Evolutionary conservation across 73 alveolate species (phyloP), one percentile per base, ranked within the genome.

Genomic region (Paraurostyla sp.): DNA sequence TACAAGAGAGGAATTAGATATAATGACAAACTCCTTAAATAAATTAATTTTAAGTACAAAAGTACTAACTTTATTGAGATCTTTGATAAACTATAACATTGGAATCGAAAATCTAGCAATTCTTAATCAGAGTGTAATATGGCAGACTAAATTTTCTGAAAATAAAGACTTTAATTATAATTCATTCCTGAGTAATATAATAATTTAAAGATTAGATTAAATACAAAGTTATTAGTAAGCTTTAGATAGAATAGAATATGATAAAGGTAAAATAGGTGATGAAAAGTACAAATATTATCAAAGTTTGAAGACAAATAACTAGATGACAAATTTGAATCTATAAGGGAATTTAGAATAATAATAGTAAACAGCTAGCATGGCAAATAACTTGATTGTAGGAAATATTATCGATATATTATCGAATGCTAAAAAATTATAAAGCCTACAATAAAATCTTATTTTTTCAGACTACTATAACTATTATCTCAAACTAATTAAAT

Each of bases 401-500:
- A 73, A 73, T 38, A 73, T 73, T 27, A 18, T 43, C 16, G 87
- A 73, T 25, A 7, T 73, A 18, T 18, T 73, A 23, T 23, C 73
- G 0, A 73, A 45, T 2, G 56, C 42, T 45, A 71, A 73, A 3
- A 33, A 45, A 45, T 2, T 13, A 13, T 4, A 6, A 45, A 48
- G 25, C 56, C 22, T 27, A 43, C 41, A 33, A 4, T 3, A 15
- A 50, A 73, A 11, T 49, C 42, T 15, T 36, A 69, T 25, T n/a
- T 69, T 69, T 27, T 13, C 63, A 7, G 83, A 69, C 62, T 69
- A 69, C 41, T 69, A 69, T 40, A 33, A 23, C n/a, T 11, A 69
- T 6, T 69, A 9, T 25, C 30, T 11, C 11, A 32, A 13, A 35
- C 56, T 13, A 6, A 29, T 16, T 9, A 7, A 13, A 7, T 15